Conservation (phyloP, 306 rosid species). For the Bauhinia variegata region DNA sequence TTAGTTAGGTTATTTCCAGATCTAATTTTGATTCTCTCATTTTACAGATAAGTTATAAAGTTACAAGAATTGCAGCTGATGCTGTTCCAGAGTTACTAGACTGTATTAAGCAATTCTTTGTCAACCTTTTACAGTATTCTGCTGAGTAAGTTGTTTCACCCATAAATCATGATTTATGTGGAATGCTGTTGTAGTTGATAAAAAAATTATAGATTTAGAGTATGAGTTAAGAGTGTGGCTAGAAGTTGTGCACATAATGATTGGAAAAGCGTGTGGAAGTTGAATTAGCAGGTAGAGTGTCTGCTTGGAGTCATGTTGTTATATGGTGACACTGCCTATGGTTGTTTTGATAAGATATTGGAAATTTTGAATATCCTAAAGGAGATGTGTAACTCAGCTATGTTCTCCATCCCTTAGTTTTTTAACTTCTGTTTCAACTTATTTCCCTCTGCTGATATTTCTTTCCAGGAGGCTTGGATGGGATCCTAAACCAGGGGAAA, state of each 20-base stretch:
- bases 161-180: conserved; percentile 6
- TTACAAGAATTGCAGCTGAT: conserved; percentile 71
- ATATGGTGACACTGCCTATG: conserved; percentile 13
- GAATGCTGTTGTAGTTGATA: conserved; percentile 13
- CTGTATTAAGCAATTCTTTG: conserved; percentile 59
- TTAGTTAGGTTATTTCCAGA: conserved; percentile 26
- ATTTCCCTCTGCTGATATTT: conserved; percentile 21
- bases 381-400: conserved; percentile 43
- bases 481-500: conserved; percentile 72
- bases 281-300: background rate
- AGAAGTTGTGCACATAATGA: background rate
- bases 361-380: conserved; percentile 14
- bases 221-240: background rate
- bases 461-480: conserved; percentile 89
- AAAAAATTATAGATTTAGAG: conserved; percentile 9
- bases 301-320: conserved; percentile 15
- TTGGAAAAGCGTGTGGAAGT: conserved; percentile 7
- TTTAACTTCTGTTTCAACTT: conserved; percentile 35
- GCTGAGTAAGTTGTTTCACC: conserved; percentile 68
- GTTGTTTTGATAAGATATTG: conserved; percentile 1
- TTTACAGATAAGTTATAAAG: conserved; percentile 64
- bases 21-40: conserved; percentile 37
- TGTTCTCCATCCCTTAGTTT: conserved; percentile 43
- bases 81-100: conserved; percentile 68
- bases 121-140: conserved; percentile 64